Conservation (phyloP, 306 rosid species). For the Sechiopsis laciniata region DNA sequence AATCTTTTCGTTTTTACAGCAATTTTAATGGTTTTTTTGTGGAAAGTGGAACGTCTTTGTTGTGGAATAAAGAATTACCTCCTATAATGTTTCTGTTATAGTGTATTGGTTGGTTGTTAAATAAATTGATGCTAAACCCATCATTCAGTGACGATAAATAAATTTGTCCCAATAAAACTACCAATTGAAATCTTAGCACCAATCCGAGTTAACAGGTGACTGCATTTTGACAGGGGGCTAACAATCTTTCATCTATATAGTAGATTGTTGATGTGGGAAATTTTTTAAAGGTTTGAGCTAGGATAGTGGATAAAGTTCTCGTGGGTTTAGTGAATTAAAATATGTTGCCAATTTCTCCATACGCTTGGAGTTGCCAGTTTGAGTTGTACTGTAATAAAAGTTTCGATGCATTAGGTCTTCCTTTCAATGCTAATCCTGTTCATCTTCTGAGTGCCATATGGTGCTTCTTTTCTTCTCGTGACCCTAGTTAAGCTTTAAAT, state of each 20-base stretch:
- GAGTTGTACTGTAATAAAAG: neutral
- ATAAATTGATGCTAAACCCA: neutral
- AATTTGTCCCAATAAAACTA: slow-evolving; percentile 6
- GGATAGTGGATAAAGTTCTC: slow-evolving; percentile 10
- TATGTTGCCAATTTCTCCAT: neutral
- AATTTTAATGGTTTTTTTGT: slow-evolving; percentile 14
- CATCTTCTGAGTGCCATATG: neutral
- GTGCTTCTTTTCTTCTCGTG: neutral
- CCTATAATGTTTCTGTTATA: neutral
- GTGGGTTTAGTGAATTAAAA: neutral
- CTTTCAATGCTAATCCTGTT: neutral
- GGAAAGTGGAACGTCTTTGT: slow-evolving; percentile 11
- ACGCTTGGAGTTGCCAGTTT: neutral
- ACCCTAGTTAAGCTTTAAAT: slow-evolving; percentile 6
- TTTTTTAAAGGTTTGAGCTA: slow-evolving; percentile 7
- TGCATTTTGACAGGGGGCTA: too few species aligned
- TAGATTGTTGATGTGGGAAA: neutral
- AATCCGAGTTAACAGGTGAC: neutral
- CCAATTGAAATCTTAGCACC: neutral
- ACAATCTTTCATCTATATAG: neutral
- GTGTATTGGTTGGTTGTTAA: neutral
- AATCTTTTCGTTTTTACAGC: slow-evolving; percentile 25
- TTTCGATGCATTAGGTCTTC: neutral
- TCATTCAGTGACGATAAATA: neutral
- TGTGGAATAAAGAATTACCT: slow-evolving; percentile 11